Conservation (phyloP, 2,329 filamentous ascomycete genomes). For the Coniochaeta prunicola region DNA sequence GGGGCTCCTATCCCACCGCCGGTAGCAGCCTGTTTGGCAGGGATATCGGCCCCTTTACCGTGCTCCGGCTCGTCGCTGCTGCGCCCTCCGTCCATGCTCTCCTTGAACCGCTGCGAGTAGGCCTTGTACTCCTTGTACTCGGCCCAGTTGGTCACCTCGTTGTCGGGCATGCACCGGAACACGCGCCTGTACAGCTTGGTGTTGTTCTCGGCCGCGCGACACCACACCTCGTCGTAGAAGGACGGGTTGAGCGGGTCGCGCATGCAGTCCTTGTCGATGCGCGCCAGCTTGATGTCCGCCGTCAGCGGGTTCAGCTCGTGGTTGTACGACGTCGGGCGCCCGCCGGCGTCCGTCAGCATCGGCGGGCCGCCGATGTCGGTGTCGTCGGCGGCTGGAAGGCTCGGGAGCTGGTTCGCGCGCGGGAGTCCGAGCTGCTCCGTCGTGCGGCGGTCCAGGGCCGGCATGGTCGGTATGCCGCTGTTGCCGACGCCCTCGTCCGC, state of each 20-base stretch:
- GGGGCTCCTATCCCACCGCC: slow-evolving; percentile 35
- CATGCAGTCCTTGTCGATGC: slow-evolving; percentile 89
- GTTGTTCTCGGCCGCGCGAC: slow-evolving; percentile 82
- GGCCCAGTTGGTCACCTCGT: slow-evolving; percentile 85
- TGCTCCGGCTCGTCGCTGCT: slow-evolving; percentile 31
- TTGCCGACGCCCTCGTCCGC: slow-evolving; percentile 29
- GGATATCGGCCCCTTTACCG: slow-evolving; percentile 22
- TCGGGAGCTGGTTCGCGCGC: slow-evolving; percentile 61
- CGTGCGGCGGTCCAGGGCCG: slow-evolving; percentile 49
- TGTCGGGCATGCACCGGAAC: slow-evolving; percentile 96
- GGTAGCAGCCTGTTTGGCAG: slow-evolving; percentile 16
- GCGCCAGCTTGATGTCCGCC: slow-evolving; percentile 64
- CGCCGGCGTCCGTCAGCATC: slow-evolving; percentile 42
- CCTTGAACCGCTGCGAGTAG: slow-evolving; percentile 72
- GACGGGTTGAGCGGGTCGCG: slow-evolving; percentile 72
- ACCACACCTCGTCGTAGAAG: slow-evolving; percentile 88
- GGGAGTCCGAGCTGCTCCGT: slow-evolving; percentile 63
- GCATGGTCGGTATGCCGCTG: slow-evolving; percentile 50
- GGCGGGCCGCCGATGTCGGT: slow-evolving; percentile 74
- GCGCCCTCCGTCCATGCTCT: slow-evolving; percentile 53
- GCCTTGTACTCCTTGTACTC: slow-evolving; percentile 80
- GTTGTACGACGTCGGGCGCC: slow-evolving; percentile 30
- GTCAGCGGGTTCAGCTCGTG: slow-evolving; percentile 44
- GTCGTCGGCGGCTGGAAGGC: slow-evolving; percentile 65
- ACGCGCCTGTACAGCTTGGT: slow-evolving; percentile 90